phyloP scores from a whole-genome alignment of 2,329 filamentous ascomycete species.

The Cladophialophora chaetospira region DNA sequence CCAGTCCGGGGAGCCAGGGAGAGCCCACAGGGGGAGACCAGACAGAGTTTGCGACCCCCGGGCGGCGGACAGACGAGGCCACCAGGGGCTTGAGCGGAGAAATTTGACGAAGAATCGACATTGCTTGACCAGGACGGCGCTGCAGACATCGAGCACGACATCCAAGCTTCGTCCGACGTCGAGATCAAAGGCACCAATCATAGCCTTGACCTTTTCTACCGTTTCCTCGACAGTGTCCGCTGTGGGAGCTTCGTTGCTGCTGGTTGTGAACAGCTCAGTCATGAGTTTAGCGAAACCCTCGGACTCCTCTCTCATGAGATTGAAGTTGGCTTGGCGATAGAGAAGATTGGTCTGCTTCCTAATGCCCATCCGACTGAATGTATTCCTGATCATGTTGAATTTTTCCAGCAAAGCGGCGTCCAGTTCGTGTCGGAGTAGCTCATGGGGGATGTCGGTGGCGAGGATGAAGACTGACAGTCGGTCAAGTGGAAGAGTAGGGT shows the following conservation, averaged over 20 bases:
- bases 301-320: constrained; percentile 88
- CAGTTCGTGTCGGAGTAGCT: constrained; percentile 77
- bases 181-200: constrained; percentile 95
- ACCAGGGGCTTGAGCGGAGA: constrained; percentile 91
- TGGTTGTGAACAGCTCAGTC: constrained; percentile 91
- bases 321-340: constrained; percentile 96
- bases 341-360: constrained; percentile 89
- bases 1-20: constrained; percentile 69
- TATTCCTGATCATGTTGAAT: constrained; percentile 79
- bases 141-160: constrained; percentile 92
- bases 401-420: constrained; percentile 75
- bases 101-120: constrained; percentile 94
- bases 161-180: constrained; percentile 94
- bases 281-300: constrained; percentile 97
- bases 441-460: constrained; percentile 70
- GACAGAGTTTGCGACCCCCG: constrained; percentile 37
- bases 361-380: constrained; percentile 79
- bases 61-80: constrained; percentile 65
- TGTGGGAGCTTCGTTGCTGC: constrained; percentile 71
- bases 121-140: constrained; percentile 88
- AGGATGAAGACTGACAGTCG: constrained; percentile 69
- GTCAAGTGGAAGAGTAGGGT: constrained; percentile 55
- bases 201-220: constrained; percentile 87
- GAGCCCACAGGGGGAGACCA: constrained; percentile 82
- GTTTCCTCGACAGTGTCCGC: constrained; percentile 78